Evolutionary conservation across 208 protist species (phyloP), one percentile per base, ranked within the genome.

Genomic region (Dictyostelium gargantuum): DNA sequence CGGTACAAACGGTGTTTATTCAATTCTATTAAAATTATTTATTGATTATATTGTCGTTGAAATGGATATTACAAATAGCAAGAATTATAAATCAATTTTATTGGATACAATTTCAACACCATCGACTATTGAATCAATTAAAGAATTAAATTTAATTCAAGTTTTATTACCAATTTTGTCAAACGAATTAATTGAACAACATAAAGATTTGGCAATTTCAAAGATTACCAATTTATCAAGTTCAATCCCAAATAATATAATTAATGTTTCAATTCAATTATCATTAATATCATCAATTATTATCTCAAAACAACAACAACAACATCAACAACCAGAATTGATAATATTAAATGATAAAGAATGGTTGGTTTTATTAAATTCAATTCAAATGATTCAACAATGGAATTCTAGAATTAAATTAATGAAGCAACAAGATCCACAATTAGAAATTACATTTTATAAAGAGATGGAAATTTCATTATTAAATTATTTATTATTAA

Each of bases 321-420:
- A 17, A 35, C 3, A 0, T 1, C 8, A 1, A 9, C 54, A 61
- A n/a, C 23, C 26, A 15, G 23, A 61, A 15, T 29, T 15, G 26
- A 23, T 29, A 61, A 61, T 29, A n/a, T 61, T 61, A 61, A 61
- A n/a, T 4, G 79, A 84, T 9, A 32, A 46, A 29, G 58, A 84
- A 40, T 38, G 38, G 10, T 40, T 42, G 21, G 15, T 72, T 17
- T 44, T 85, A 17, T 32, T 85, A 40, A 40, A 85, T 40, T 26
- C 29, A 9, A 10, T 85, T 26, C 44, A 52, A 52, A 85, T 56
- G 0, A 75, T 86, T 48, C 81, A 86, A 66, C 81, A 86, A 50
- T 77, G 66, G 66, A 48, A 77, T 9, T n/a, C 46, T 23, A 74
- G 48, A 61, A 29, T 56, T 9, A 46, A 52, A 32, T 19, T 86